Evolutionary conservation across 2,329 filamentous ascomycete species (phyloP), one percentile per base, ranked within the genome.

Genomic region (Xylariomycetidae sp.): DNA sequence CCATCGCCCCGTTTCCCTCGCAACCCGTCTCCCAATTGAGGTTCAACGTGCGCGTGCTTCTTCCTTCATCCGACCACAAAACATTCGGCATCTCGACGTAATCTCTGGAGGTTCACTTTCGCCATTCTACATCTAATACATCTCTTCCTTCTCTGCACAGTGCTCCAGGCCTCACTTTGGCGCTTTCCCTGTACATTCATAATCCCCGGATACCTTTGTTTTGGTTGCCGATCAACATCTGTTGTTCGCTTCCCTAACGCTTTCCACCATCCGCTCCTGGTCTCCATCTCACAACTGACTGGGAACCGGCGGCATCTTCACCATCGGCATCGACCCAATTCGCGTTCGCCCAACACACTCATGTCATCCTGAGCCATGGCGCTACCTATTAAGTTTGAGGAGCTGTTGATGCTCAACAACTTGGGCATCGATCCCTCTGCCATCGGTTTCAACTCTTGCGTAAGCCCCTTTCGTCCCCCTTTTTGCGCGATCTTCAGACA

Each of bases 331-430:
- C 30, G 14, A 30, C 29, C 31, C 28, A 18, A 8, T 23, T 23
- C 20, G n/a, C 20, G 20, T n/a, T 23, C n/a, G n/a, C n/a, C n/a
- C n/a, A n/a, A 34, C 29, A 23, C 14, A 41, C 48, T 42, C 48
- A 58, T 58, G 53, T 50, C 39, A 49, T 46, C 50, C 48, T 48
- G 41, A 53, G 50, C 45, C 62, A 74, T 74, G 79, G 77, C 81
- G 66, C 73, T 94, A 59, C 88, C 86, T 58, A 94, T 95, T 70
- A 88, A 88, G 73, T 94, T 95, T 67, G 85, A 84, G 63, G 88
- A 94, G 80, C 78, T 90, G 58, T 76, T 90, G 63, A 85, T 89
- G 65, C 69, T 72, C 62, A 57, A 59, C 54, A 64, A 59, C 49
- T 56, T 69, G 41, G 64, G 66, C 45, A 63, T 69, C 43, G 66